phyloP scores from a whole-genome alignment of 768 basidiomycete species.

The Leucosporidium creatinivorum region DNA sequence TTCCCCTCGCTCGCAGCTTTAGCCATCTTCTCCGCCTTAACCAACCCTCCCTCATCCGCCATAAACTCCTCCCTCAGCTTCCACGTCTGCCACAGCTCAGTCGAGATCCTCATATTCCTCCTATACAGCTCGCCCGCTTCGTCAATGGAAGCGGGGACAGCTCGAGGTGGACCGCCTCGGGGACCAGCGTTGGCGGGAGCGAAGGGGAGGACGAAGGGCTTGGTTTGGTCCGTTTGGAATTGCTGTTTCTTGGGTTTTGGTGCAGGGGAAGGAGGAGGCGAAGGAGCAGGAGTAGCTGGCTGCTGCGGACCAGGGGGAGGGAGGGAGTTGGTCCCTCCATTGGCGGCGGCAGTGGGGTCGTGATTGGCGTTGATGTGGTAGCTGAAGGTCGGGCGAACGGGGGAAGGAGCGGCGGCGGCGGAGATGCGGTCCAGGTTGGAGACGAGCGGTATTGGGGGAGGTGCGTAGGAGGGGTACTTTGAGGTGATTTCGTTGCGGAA shows the following conservation, averaged over 20 bases:
- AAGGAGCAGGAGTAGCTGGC: constrained; percentile 27
- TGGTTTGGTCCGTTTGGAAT: constrained; percentile 90
- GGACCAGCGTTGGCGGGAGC: constrained; percentile 50
- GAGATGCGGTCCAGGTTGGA: constrained; percentile 53
- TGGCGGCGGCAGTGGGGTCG: constrained; percentile 47
- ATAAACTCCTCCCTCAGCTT: constrained; percentile 90
- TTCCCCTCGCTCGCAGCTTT: background rate
- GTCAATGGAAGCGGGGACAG: constrained; percentile 92
- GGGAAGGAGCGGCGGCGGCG: constrained; percentile 85
- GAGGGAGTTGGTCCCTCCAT: constrained; percentile 44
- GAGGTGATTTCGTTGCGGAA: constrained; percentile 85
- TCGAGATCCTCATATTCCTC: constrained; percentile 80
- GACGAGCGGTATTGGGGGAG: constrained; percentile 44
- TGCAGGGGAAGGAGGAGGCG: constrained; percentile 31
- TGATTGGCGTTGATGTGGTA: constrained; percentile 31
- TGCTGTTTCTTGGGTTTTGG: constrained; percentile 92
- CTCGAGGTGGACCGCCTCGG: constrained; percentile 51
- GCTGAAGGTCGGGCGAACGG: constrained; percentile 52
- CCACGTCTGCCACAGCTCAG: constrained; percentile 90
- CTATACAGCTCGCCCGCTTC: constrained; percentile 88
- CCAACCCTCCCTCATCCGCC: constrained; percentile 83
- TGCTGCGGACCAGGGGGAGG: constrained; percentile 15
- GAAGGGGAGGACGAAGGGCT: constrained; percentile 94
- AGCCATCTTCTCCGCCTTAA: constrained; percentile 39
- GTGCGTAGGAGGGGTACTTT: constrained; percentile 90